Conservation (phyloP, 2,329 filamentous ascomycete species). For the Aspergillus sergii region DNA sequence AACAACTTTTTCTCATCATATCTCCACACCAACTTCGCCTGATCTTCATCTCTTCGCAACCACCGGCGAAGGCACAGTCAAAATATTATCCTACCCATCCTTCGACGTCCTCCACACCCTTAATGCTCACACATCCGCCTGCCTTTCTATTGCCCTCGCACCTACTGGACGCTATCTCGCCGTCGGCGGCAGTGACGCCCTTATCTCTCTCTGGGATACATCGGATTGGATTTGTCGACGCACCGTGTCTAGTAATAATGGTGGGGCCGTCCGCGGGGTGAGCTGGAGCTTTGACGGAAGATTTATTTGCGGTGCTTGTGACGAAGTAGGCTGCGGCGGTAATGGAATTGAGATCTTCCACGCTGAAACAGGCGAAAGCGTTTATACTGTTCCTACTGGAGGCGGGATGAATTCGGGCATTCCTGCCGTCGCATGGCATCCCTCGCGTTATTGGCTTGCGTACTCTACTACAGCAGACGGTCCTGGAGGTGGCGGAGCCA, state of each 20-base stretch:
- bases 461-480: slow-evolving; percentile 50
- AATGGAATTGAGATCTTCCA: slow-evolving; percentile 53
- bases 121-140: slow-evolving; percentile 53
- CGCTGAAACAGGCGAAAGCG: slow-evolving; percentile 52
- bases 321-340: slow-evolving; percentile 48
- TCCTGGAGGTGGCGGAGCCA: slow-evolving; percentile 38
- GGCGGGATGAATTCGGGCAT: slow-evolving; percentile 40
- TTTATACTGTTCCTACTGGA: slow-evolving; percentile 48
- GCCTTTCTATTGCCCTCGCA: slow-evolving; percentile 48
- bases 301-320: slow-evolving; percentile 51
- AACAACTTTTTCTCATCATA: slow-evolving; percentile 50
- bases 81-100: slow-evolving; percentile 51
- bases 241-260: slow-evolving; percentile 48
- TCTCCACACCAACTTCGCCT: slow-evolving; percentile 36
- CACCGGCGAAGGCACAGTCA: slow-evolving; percentile 53
- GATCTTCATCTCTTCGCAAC: slow-evolving; percentile 50
- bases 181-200: slow-evolving; percentile 51
- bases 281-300: slow-evolving; percentile 56
- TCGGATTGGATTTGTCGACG: slow-evolving; percentile 54
- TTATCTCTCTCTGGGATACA: slow-evolving; percentile 55
- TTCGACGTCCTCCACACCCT: slow-evolving; percentile 49
- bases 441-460: slow-evolving; percentile 52
- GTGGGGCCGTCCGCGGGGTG: slow-evolving; percentile 49
- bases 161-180: slow-evolving; percentile 53
- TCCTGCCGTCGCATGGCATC: slow-evolving; percentile 54